Percentiles rank a stretch among this genome's conserved stretches.
These are phyloP conservation scores for Naegleria fowleri DNA, from an alignment of 208 protist genomes.

Conservation along the genomic window DNA sequence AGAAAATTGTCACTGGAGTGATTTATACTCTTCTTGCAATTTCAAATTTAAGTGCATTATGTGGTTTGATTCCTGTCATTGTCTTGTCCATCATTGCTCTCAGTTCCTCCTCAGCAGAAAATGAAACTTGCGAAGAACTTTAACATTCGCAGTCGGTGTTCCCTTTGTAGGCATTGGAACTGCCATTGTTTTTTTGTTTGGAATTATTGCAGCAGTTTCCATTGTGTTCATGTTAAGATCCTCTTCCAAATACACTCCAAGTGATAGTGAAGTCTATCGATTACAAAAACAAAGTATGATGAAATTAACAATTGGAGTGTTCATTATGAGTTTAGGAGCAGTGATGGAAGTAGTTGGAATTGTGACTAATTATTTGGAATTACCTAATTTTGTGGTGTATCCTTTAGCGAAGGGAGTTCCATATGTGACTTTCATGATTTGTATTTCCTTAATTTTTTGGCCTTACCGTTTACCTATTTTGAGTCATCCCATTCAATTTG, in stretches of 20 bases:
- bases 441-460: not conserved
- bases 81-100: not conserved
- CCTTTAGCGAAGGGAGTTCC: not conserved
- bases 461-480: not conserved
- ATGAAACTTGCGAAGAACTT: not conserved
- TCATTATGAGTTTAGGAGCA: not conserved
- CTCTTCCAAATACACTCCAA: not conserved
- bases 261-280: not conserved
- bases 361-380: not conserved
- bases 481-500: not conserved
- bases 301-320: not conserved
- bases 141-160: not conserved
- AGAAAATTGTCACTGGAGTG: not conserved
- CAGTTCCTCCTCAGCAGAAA: not conserved
- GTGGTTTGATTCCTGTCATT: not conserved
- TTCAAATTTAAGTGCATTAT: not conserved
- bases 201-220: not conserved
- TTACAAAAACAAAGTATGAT: not conserved
- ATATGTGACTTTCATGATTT: not conserved
- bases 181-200: not conserved
- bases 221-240: not conserved
- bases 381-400: not conserved
- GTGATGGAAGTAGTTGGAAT: not conserved
- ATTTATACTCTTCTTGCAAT: not conserved
- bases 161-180: not conserved